Evolutionary conservation across 345 rosid genomes (phyloP).

Genomic region (Citrus sp.): DNA sequence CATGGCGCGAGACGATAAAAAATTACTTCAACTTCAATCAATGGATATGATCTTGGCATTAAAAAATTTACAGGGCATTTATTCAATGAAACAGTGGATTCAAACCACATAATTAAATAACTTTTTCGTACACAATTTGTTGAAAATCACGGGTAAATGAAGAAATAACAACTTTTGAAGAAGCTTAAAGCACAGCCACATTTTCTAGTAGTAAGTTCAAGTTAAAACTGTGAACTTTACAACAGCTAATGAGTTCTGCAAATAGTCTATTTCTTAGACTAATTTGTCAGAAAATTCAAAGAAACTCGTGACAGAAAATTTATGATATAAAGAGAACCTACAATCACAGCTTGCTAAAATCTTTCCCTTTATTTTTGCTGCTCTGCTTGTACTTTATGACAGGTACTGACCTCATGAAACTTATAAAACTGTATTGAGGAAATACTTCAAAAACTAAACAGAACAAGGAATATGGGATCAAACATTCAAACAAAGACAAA

Average conservation of each 20-base stretch:
- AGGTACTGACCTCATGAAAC: not conserved
- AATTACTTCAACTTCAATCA: slow-evolving; percentile 7
- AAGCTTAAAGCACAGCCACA: slow-evolving; percentile 4
- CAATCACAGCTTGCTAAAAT: not conserved
- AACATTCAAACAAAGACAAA: not conserved
- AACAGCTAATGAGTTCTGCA: not conserved
- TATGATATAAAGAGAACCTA: not conserved
- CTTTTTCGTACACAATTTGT: not conserved
- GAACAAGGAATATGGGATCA: slow-evolving; percentile 6
- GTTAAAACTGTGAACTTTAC: not conserved
- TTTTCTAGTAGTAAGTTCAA: not conserved
- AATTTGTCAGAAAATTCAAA: not conserved
- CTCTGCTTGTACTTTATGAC: not conserved
- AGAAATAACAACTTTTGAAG: not conserved
- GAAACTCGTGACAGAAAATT: not conserved
- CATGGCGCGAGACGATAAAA: slow-evolving; percentile 17
- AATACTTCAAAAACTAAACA: slow-evolving; percentile 1
- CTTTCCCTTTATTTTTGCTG: not conserved
- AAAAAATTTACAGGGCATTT: not conserved
- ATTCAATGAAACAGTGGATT: not conserved
- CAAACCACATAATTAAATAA: slow-evolving; percentile 8
- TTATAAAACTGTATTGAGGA: not conserved
- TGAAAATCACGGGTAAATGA: slow-evolving; percentile 19
- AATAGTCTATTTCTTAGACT: not conserved
- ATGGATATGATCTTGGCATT: slow-evolving; percentile 13